Conservation (phyloP, 164 flowering plant species). For the Aristolochia californica region DNA sequence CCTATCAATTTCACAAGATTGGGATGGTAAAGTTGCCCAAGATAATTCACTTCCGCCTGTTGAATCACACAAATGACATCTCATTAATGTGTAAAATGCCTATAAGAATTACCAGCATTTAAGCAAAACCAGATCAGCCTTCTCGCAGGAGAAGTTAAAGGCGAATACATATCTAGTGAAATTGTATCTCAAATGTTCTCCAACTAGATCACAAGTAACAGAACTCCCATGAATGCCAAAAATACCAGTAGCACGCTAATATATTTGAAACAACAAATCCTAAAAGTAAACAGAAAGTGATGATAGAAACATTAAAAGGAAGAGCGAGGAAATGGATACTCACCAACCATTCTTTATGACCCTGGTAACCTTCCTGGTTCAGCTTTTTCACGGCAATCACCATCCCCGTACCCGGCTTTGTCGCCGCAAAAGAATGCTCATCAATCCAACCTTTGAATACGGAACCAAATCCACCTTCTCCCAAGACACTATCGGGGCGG, state of each 20-base stretch:
- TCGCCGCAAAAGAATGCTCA: conserved; percentile 45
- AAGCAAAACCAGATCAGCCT: neutral
- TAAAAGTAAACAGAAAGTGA: neutral
- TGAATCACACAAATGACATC: conserved; percentile 2
- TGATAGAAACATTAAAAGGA: too few species aligned
- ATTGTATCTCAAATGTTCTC: too few species aligned
- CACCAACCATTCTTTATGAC: conserved; percentile 89
- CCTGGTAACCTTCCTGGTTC: conserved; percentile 76
- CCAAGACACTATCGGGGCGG: conserved; percentile 81
- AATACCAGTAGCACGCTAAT: too few species aligned
- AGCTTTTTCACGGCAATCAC: conserved; percentile 77
- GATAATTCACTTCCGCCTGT: conserved; percentile 81
- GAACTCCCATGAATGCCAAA: too few species aligned
- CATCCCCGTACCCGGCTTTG: conserved; percentile 67
- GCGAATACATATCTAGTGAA: too few species aligned
- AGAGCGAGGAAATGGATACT: conserved; percentile 13
- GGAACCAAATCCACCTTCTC: conserved; percentile 88
- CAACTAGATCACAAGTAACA: too few species aligned
- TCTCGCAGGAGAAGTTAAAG: neutral
- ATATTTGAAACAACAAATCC: too few species aligned
- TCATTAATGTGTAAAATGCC: neutral
- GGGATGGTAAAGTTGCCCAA: conserved; percentile 68
- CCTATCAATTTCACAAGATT: conserved; percentile 75
- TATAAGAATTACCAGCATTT: too few species aligned
- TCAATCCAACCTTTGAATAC: conserved; percentile 93